Evolutionary conservation across 2,329 filamentous ascomycete species (phyloP).

Genomic region (Ambrosiella xylebori): DNA sequence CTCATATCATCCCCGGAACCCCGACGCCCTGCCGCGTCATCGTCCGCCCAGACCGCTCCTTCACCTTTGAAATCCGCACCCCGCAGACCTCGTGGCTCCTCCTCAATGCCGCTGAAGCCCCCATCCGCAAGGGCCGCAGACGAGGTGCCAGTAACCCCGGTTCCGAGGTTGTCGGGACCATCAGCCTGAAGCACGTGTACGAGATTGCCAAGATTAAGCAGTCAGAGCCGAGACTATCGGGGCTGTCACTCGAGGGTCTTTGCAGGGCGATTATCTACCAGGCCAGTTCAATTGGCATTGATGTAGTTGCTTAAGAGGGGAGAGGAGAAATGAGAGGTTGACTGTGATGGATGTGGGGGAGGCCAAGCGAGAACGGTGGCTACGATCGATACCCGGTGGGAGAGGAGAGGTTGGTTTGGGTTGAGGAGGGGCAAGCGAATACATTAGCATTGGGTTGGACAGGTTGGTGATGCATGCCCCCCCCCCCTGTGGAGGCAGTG

Average conservation of each 20-base stretch:
- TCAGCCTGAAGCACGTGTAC: slow-evolving; percentile 90
- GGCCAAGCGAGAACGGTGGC: neutral
- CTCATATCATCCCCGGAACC: slow-evolving; percentile 64
- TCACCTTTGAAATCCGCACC: slow-evolving; percentile 83
- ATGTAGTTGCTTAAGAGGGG: slow-evolving; percentile 40
- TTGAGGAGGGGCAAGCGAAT: neutral
- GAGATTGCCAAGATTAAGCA: slow-evolving; percentile 98
- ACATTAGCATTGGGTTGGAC: neutral
- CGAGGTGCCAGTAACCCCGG: slow-evolving; percentile 62
- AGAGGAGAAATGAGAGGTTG: neutral
- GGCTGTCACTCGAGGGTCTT: slow-evolving; percentile 50
- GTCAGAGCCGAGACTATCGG: slow-evolving; percentile 54
- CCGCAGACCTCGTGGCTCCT: slow-evolving; percentile 87
- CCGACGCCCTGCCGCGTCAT: slow-evolving; percentile 83
- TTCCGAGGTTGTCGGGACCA: slow-evolving; percentile 60
- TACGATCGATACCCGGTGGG: neutral
- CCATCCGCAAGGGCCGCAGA: slow-evolving; percentile 57
- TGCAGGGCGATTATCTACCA: slow-evolving; percentile 60
- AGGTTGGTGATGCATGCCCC: neutral
- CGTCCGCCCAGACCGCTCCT: slow-evolving; percentile 82
- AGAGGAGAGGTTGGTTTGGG: neutral
- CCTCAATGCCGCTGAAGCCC: slow-evolving; percentile 63
- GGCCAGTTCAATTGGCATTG: slow-evolving; percentile 58
- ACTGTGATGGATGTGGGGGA: neutral
- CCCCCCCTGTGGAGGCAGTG: neutral